Evolutionary conservation across 2,329 filamentous ascomycete genomes (phyloP), one percentile per base, ranked within the genome.

Genomic region (Coleophoma crateriformis): DNA sequence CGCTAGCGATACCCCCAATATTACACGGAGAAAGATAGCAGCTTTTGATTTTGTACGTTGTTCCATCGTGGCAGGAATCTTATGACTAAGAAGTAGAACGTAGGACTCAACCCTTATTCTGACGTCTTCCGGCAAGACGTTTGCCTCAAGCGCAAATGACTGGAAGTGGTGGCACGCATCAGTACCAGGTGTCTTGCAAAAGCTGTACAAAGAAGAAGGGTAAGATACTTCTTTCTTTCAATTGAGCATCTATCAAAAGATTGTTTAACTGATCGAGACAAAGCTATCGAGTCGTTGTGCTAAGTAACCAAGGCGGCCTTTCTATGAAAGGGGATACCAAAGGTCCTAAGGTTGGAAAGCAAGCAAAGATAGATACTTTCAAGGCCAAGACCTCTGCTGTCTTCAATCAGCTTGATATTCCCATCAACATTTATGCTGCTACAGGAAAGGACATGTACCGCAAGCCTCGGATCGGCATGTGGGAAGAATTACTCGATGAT

Each of bases 131-230:
- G 90, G 90, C 7, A 94, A 89, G 68, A 86, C 79, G 46, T 92
- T 92, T 61, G 77, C 82, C 3, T 77, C 78, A 46, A 80, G 83
- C 56, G 79, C 84, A 0, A 73, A 75, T 4, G 92, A 97, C 64
- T 99, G 94, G 94, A 90, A 88, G 66, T 99, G 94, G 94, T 97
- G 90, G 90, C 73, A 95, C 65, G 59, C 69, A 13, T 75, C 70
- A 15, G 87, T 97, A 0, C 89, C 90, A 1, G 68, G 67, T 0
- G 80, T 72, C 47, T 67, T 99, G 15, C 80, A 77, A 56, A 72
- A 83, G 51, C 73, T 97, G 2, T 79, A 89, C 61, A 55, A 69
- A 7, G 72, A 81, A 11, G 79, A 94, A 57, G 89, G 84, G 78
- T 88, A 69, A 42, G 69, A 54, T 34, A 22, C 13, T 17, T 48